Percentiles rank a stretch among this genome's conserved stretches.
Conservation (phyloP, 2,329 filamentous ascomycete species). For the Coniella vitis region DNA sequence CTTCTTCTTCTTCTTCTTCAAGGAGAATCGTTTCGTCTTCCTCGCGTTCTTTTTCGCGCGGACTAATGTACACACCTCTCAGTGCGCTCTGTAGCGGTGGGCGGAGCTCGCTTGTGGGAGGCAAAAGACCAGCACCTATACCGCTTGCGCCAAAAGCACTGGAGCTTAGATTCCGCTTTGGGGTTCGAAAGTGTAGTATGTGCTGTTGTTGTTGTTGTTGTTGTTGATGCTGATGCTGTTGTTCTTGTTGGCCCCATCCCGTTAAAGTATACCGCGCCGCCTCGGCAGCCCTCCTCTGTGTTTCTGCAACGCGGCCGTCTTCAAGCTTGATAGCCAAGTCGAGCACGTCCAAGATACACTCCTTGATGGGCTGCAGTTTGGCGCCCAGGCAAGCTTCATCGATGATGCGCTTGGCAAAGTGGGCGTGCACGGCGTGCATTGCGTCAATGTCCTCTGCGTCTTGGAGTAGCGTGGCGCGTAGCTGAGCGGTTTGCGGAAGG, state of each 20-base stretch:
- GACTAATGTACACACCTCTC: conserved; percentile 18
- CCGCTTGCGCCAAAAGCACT: no score
- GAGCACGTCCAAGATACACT: conserved; percentile 67
- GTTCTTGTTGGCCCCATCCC: not conserved
- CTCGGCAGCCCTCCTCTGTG: conserved; percentile 28
- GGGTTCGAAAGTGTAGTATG: no score
- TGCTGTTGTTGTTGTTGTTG: not conserved
- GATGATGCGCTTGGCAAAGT: conserved; percentile 55
- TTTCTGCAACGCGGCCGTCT: conserved; percentile 43
- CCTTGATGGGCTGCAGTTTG: conserved; percentile 62
- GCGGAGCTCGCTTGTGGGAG: no score
- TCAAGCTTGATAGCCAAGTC: conserved; percentile 68
- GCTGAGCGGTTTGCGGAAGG: conserved; percentile 46
- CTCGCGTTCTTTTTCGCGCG: conserved; percentile 23
- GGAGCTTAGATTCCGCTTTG: no score
- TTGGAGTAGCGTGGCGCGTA: conserved; percentile 48
- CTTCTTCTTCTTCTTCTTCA: conserved; percentile 24
- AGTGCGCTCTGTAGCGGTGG: conserved; percentile 18
- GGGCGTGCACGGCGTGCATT: conserved; percentile 66
- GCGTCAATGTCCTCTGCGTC: conserved; percentile 67
- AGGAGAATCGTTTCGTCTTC: conserved; percentile 19
- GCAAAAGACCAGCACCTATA: no score
- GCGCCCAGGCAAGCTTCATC: conserved; percentile 63
- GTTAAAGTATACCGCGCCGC: not conserved
- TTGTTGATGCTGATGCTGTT: conserved; percentile 19